phyloP scores from a whole-genome alignment of 768 basidiomycete genomes.

The Leucocoprinus leucothites region DNA sequence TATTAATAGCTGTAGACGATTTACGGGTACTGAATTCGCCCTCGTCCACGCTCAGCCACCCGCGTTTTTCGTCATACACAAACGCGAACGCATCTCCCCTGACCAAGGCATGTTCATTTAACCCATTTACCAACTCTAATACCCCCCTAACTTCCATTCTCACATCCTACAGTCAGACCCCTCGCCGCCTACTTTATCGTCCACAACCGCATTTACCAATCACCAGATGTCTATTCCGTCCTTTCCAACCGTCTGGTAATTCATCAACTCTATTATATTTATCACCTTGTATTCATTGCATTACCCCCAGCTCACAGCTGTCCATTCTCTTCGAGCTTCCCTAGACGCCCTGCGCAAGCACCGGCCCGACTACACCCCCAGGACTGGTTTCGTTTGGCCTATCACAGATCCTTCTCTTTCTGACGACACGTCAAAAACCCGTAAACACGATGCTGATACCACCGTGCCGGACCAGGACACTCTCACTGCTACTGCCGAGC shows the following conservation, averaged over 20 bases:
- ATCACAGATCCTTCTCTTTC: constrained; percentile 55
- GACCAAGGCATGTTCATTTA: constrained; percentile 61
- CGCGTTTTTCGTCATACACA: constrained; percentile 84
- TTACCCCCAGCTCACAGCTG: constrained; percentile 54
- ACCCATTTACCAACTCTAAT: not conserved
- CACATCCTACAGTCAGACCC: constrained; percentile 53
- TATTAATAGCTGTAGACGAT: constrained; percentile 51
- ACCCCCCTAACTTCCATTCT: not conserved
- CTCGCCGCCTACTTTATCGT: constrained; percentile 85
- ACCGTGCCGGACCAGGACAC: constrained; percentile 8
- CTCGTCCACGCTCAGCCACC: constrained; percentile 80
- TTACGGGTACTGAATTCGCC: constrained; percentile 85
- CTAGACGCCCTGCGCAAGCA: constrained; percentile 70
- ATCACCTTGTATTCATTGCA: not conserved
- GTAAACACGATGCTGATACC: constrained; percentile 12
- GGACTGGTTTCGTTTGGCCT: constrained; percentile 84
- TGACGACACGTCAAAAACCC: constrained; percentile 11
- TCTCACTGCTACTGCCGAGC: constrained; percentile 8
- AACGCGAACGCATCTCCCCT: constrained; percentile 79
- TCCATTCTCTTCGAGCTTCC: constrained; percentile 72
- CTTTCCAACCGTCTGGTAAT: constrained; percentile 79
- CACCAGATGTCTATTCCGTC: constrained; percentile 81
- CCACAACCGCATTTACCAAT: constrained; percentile 86
- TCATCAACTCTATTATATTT: constrained; percentile 5
- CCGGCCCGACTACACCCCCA: constrained; percentile 80